These are phyloP conservation scores for Xylaria flabelliformis DNA, from an alignment of 495 filamentous ascomycete species.

Conservation along the genomic window DNA sequence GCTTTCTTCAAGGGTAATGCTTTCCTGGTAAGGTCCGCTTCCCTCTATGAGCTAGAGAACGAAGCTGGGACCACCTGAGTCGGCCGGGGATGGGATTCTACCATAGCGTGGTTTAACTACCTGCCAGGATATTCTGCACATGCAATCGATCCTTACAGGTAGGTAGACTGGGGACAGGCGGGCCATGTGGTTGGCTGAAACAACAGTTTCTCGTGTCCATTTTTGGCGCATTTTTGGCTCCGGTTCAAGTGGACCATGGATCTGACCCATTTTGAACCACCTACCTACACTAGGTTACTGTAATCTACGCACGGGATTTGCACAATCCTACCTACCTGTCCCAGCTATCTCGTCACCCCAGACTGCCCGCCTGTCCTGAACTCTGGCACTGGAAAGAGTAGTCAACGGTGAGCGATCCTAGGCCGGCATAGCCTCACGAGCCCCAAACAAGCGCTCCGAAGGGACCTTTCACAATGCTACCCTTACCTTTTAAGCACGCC, in stretches of 20 bases:
- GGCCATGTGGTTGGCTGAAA: slow-evolving; percentile 55
- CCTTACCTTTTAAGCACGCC: not conserved
- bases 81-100: not conserved
- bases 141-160: slow-evolving; percentile 32
- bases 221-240: slow-evolving; percentile 46
- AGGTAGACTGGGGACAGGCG: slow-evolving; percentile 1
- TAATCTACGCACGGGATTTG: not conserved
- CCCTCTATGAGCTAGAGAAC: slow-evolving; percentile 2
- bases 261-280: slow-evolving; percentile 28
- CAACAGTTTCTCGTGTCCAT: slow-evolving; percentile 60
- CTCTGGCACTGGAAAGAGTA: not conserved
- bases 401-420: not conserved
- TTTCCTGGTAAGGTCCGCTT: not conserved
- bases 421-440: slow-evolving; percentile 19
- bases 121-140: slow-evolving; percentile 33
- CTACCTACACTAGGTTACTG: not conserved
- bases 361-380: not conserved
- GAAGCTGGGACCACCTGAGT: not conserved
- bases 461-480: not conserved
- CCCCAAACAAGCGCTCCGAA: slow-evolving; percentile 7
- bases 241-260: slow-evolving; percentile 36
- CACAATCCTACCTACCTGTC: slow-evolving; percentile 7
- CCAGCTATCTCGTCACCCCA: not conserved
- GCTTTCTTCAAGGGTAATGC: slow-evolving; percentile 13
- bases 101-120: not conserved